Conservation (phyloP, 805 yeast species). For the Kodamaea neixiangensis region DNA sequence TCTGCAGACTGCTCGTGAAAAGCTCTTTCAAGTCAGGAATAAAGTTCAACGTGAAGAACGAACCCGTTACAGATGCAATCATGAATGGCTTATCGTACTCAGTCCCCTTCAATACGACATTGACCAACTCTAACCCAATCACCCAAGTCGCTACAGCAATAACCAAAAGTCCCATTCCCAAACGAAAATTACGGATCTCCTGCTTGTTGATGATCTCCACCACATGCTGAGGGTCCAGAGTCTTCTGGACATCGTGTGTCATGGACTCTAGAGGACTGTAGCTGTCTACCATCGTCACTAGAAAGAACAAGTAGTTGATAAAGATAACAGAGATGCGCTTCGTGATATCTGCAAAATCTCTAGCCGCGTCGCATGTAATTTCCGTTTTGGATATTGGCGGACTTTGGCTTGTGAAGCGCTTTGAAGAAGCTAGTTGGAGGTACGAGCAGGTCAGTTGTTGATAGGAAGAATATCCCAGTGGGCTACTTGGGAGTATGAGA, state of each 20-base stretch:
- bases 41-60: constrained; percentile 48
- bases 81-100: constrained; percentile 51
- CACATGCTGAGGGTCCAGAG: constrained; percentile 25
- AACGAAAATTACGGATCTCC: constrained; percentile 44
- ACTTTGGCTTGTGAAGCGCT: no score
- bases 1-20: constrained; percentile 16
- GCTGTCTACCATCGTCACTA: constrained; percentile 2
- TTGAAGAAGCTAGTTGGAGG: no score
- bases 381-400: background rate
- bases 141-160: constrained; percentile 51
- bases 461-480: no score
- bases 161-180: constrained; percentile 45
- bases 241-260: constrained; percentile 10
- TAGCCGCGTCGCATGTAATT: background rate
- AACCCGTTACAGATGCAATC: constrained; percentile 49
- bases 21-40: constrained; percentile 33
- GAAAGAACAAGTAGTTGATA: background rate
- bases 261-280: constrained; percentile 7
- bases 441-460: no score
- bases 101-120: constrained; percentile 49
- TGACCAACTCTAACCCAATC: constrained; percentile 49
- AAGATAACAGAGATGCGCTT: background rate
- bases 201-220: constrained; percentile 39
- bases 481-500: no score
- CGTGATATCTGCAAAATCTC: background rate